These are phyloP conservation scores for Beta lomatogona DNA, from an alignment of 179 eudicot species.

Conservation along the genomic window DNA sequence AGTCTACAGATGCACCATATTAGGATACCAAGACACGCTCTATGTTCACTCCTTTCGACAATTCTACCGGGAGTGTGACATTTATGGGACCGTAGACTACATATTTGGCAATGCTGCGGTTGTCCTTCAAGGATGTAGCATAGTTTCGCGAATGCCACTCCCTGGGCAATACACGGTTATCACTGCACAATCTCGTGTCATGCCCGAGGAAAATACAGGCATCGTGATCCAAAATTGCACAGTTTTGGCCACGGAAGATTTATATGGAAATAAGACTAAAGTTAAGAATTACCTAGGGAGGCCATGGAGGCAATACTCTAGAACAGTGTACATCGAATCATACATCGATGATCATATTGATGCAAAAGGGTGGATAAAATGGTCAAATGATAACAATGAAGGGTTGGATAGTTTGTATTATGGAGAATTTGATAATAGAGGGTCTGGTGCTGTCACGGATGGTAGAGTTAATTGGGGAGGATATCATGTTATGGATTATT, in stretches of 20 bases:
- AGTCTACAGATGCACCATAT: conserved; percentile 61
- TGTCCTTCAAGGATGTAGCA: conserved; percentile 72
- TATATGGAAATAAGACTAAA: conserved; percentile 30
- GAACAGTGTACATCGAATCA: conserved; percentile 59
- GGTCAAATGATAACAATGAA: conserved; percentile 48
- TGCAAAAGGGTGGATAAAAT: conserved; percentile 60
- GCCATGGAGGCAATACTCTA: conserved; percentile 73
- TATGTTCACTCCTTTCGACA: conserved; percentile 89
- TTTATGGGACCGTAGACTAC: conserved; percentile 83
- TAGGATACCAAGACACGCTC: conserved; percentile 84
- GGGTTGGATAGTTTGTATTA: conserved; percentile 61
- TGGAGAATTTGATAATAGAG: conserved; percentile 69
- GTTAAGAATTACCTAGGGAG: conserved; percentile 66
- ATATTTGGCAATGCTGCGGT: conserved; percentile 93
- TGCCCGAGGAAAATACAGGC: conserved; percentile 65
- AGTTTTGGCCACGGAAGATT: conserved; percentile 48
- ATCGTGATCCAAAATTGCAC: conserved; percentile 77
- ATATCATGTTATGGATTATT: conserved; percentile 63
- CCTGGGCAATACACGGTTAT: conserved; percentile 74
- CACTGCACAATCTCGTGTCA: conserved; percentile 76
- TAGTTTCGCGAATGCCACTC: conserved; percentile 69
- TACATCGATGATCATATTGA: conserved; percentile 72
- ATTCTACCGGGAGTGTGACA: conserved; percentile 87
- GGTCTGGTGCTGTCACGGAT: conserved; percentile 53
- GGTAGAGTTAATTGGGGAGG: conserved; percentile 71